Evolutionary conservation across 1,139 yeast genomes (phyloP), one percentile per base, ranked within the genome.

Genomic region (Scheffersomyces stambukii): DNA sequence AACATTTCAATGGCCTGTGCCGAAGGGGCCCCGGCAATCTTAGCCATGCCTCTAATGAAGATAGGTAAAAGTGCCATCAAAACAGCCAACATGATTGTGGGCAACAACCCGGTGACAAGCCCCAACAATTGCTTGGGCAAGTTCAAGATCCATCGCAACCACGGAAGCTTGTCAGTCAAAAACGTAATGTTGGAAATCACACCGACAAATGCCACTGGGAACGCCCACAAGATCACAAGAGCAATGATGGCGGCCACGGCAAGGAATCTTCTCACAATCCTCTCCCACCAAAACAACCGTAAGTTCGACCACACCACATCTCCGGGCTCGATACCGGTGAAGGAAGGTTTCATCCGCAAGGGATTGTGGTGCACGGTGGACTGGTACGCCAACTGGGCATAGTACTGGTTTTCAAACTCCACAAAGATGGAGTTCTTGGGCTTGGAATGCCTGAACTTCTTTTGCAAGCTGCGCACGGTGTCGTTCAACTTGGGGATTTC

Each of bases 171-270:
- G 25, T 60, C 49, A n/a, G 66, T 66, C 42, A 85, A 65, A 45
- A 74, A 78, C 32, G 80, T 77, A 28, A 83, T 63, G 47, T 85
- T 85, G 10, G 95, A 81, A 34, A 85, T 75, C 33, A 78, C 64
- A 57, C 94, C 93, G 14, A 85, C 83, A 37, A 84, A 78, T 4
- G 94, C 85, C 9, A 84, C 91, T 2, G 95, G 95, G 37, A 85
- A 69, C 19, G 93, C 81, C 95, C 95, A 85, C 42, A 84, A 77
- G 12, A 83, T 62, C 29, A 84, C 68, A 42, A 81, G 55, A 4
- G 76, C 66, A 23, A 65, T 51, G 40, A 86, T 71, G 9, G 78
- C 75, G 12, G 79, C 68, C 30, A 65, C 47, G 1, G 95, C 82
- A 34, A 70, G 72, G 16, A 74, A 50, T 25, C 63, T 57, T 60